A percentile compares a stretch with the other conserved stretches of the same genome.
phyloP scores from a whole-genome alignment of 2,329 filamentous ascomycete genomes.

The Colletotrichum spaethianum region DNA sequence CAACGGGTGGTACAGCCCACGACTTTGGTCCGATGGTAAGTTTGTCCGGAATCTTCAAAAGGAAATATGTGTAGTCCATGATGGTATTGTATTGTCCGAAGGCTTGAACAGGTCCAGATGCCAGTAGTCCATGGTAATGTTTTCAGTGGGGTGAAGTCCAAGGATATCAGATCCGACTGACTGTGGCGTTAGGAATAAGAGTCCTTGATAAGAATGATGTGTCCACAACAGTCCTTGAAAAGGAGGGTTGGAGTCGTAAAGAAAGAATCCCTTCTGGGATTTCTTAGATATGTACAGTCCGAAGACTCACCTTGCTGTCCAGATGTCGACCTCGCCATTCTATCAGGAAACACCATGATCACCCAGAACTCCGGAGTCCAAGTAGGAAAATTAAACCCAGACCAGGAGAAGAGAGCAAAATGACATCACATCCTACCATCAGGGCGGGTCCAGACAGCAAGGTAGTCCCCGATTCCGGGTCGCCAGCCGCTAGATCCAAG shows the following conservation, averaged over 20 bases:
- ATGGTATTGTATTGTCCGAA: not conserved
- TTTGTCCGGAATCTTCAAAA: not conserved
- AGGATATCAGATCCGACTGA: slow-evolving; percentile 15
- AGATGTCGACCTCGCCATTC: slow-evolving; percentile 39
- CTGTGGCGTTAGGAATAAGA: slow-evolving; percentile 24
- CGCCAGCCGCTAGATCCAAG: slow-evolving; percentile 23
- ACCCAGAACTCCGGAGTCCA: slow-evolving; percentile 42
- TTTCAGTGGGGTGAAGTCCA: slow-evolving; percentile 22
- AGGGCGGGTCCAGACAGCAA: slow-evolving; percentile 41
- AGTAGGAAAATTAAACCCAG: slow-evolving; percentile 40
- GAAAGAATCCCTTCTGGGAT: slow-evolving; percentile 8
- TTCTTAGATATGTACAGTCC: slow-evolving; percentile 39
- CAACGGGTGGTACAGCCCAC: slow-evolving; percentile 31
- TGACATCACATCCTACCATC: slow-evolving; percentile 39
- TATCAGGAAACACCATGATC: slow-evolving; percentile 36
- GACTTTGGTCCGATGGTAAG: not conserved
- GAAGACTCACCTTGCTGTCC: slow-evolving; percentile 43
- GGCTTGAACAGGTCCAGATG: slow-evolving; percentile 13
- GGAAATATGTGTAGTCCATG: slow-evolving; percentile 7
- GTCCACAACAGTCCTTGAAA: not conserved
- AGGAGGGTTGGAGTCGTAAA: slow-evolving; percentile 13
- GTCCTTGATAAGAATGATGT: not conserved
- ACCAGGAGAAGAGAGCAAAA: slow-evolving; percentile 29
- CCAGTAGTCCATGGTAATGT: not conserved
- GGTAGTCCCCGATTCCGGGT: slow-evolving; percentile 25